Evolutionary conservation across 164 flowering plant species (phyloP).

Genomic region (Aristolochia fimbriata): DNA sequence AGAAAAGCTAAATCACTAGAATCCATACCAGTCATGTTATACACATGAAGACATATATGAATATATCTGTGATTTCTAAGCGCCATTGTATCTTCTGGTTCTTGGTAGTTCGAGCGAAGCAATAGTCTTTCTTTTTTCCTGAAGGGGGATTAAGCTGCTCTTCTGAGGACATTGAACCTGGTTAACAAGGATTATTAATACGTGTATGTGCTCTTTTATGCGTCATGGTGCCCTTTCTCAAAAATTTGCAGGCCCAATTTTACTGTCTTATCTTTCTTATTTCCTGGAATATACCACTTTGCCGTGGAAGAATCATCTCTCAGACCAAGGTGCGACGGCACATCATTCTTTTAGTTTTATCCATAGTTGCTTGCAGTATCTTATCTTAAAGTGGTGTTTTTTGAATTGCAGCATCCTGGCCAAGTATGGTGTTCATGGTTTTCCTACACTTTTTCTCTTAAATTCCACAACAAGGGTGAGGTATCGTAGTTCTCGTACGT

Average conservation of each 20-base stretch:
- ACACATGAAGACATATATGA: background rate
- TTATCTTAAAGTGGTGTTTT: slow-evolving; percentile 1
- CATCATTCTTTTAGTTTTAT: background rate
- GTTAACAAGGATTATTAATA: slow-evolving; percentile 42
- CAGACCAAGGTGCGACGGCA: slow-evolving; percentile 63
- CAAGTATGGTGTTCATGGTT: slow-evolving; percentile 91
- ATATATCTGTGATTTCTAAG: background rate
- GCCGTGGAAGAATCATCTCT: slow-evolving; percentile 81
- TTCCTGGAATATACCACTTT: slow-evolving; percentile 75
- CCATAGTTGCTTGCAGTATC: background rate
- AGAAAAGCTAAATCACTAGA: background rate
- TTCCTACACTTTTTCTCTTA: slow-evolving; percentile 73
- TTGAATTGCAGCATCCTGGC: slow-evolving; percentile 58
- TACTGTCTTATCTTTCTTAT: slow-evolving; percentile 46
- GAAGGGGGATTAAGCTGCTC: slow-evolving; percentile 74
- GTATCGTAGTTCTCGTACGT: slow-evolving; percentile 63
- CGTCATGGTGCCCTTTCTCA: slow-evolving; percentile 97
- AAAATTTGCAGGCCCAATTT: slow-evolving; percentile 49
- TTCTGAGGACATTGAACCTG: slow-evolving; percentile 56
- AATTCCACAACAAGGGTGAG: slow-evolving; percentile 77
- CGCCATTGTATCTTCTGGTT: background rate
- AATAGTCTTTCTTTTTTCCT: slow-evolving; percentile 6
- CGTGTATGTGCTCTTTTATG: slow-evolving; percentile 81
- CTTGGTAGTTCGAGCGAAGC: background rate
- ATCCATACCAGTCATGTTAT: background rate